Evolutionary conservation across 257 asterid species (phyloP), one percentile per base, ranked within the genome.

Genomic region (Linaria vulgaris): DNA sequence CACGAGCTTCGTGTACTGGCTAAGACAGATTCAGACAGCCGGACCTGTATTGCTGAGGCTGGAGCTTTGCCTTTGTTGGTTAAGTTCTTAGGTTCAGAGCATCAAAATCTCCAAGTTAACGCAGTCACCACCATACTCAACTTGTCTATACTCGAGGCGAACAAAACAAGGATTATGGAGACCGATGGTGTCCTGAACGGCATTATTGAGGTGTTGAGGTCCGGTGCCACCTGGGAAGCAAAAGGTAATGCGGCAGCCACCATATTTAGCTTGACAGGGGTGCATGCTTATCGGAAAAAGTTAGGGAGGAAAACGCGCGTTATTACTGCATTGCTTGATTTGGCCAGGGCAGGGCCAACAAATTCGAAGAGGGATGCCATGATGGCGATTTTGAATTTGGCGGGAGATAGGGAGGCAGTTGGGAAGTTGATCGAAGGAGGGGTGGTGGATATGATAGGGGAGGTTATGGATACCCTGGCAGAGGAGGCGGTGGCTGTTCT

Each of bases 191-290:
- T 83, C 1, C 46, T 88, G 1, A 80, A 81, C 68, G 95, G 91
- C 16, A 81, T 86, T 1, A 74, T 91, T 12, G 94, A 88, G 76
- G 96, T 91, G 52, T 43, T 91, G 65, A 74, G 87, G 21, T 81
- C 92, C 0, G 96, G 96, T 7, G 87, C 91, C 64, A 81, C 94
- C 3, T 88, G 95, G 96, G 98, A 91, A 72, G 91, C 96, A 10
- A 91, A 88, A 61, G 98, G 91, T 41, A 91, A 88, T 15, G 96
- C 98, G 12, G 98, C 96, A 14, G 98, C 98, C 19, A 83, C 96
- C 12, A 69, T 90, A 1, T 85, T 87, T 21, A 87, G 95, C 80
- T 61, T 90, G 78, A 82, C 92, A 3, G 75, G 87, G 0, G 77
- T 84, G 10, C 87, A 76, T 21, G 88, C 83, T 0, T 74, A 79